phyloP scores from a whole-genome alignment of 2,329 filamentous ascomycete genomes.

The Cladosporium sp. region DNA sequence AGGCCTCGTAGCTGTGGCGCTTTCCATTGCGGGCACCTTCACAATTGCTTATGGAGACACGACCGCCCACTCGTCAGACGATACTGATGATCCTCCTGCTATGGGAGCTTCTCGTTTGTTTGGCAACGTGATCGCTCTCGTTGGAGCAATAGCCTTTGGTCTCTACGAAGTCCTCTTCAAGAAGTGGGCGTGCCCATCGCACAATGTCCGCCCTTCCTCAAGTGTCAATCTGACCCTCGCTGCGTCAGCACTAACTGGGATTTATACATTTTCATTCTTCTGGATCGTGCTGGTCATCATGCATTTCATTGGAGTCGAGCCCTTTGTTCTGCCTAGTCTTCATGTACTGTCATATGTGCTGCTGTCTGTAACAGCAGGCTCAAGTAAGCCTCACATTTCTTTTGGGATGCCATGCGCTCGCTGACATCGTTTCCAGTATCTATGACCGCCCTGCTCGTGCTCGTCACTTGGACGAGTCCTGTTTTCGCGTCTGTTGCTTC shows the following conservation, averaged over 20 bases:
- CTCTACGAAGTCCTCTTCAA: slow-evolving; percentile 34
- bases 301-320: slow-evolving; percentile 28
- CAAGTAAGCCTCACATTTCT: slow-evolving; percentile 16
- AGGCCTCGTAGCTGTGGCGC: slow-evolving; percentile 25
- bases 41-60: slow-evolving; percentile 33
- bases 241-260: slow-evolving; percentile 28
- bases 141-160: slow-evolving; percentile 31
- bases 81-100: slow-evolving; percentile 11
- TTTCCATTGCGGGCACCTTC: slow-evolving; percentile 31
- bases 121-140: slow-evolving; percentile 28
- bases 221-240: slow-evolving; percentile 28
- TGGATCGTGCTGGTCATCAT: slow-evolving; percentile 28
- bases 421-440: slow-evolving; percentile 18
- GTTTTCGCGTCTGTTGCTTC: slow-evolving; percentile 33
- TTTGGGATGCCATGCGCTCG: background rate
- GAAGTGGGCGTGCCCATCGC: slow-evolving; percentile 30
- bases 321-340: slow-evolving; percentile 24
- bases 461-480: slow-evolving; percentile 33
- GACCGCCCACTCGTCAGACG: slow-evolving; percentile 20
- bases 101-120: slow-evolving; percentile 27
- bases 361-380: slow-evolving; percentile 27
- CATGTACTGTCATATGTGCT: slow-evolving; percentile 26
- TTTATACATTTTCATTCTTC: slow-evolving; percentile 27
- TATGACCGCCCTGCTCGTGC: slow-evolving; percentile 28
- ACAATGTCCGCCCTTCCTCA: slow-evolving; percentile 22